Conservation (phyloP, 345 rosid species). For the Punica granatum region DNA sequence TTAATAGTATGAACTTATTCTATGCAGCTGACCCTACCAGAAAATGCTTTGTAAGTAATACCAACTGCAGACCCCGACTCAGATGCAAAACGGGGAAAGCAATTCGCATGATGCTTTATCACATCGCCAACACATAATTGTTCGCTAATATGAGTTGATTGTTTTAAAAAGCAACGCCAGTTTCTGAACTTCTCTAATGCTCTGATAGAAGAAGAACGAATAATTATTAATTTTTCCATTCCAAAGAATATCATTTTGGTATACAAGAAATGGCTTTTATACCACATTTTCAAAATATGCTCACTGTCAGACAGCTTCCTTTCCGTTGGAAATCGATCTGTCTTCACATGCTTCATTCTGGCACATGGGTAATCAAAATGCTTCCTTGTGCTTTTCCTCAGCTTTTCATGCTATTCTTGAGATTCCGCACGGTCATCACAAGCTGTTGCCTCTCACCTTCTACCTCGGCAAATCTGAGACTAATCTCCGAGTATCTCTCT, state of each 20-base stretch:
- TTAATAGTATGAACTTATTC: too few relatives aligned
- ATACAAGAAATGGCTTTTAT: background rate
- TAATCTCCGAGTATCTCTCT: constrained; percentile 83
- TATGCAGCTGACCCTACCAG: too few relatives aligned
- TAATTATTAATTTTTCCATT: background rate
- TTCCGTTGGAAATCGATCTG: background rate
- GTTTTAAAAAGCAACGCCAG: too few relatives aligned
- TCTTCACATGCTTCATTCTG: background rate
- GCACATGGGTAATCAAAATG: background rate
- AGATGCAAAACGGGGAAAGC: too few relatives aligned
- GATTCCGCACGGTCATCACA: constrained; percentile 73
- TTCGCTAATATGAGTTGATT: too few relatives aligned
- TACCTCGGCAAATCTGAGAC: constrained; percentile 88
- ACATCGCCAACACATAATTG: too few relatives aligned
- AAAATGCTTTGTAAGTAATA: too few relatives aligned
- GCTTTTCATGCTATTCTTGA: constrained; percentile 61
- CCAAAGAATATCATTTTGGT: background rate
- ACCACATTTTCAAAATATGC: background rate
- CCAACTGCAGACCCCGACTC: too few relatives aligned
- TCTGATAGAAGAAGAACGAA: too few relatives aligned
- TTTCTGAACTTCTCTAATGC: too few relatives aligned
- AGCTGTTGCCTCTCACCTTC: constrained; percentile 94
- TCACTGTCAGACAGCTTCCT: background rate
- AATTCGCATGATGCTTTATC: too few relatives aligned
- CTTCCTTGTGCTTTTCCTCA: constrained; percentile 16